Conservation (phyloP, 2,329 filamentous ascomycete species). For the Fusarium falciforme region DNA sequence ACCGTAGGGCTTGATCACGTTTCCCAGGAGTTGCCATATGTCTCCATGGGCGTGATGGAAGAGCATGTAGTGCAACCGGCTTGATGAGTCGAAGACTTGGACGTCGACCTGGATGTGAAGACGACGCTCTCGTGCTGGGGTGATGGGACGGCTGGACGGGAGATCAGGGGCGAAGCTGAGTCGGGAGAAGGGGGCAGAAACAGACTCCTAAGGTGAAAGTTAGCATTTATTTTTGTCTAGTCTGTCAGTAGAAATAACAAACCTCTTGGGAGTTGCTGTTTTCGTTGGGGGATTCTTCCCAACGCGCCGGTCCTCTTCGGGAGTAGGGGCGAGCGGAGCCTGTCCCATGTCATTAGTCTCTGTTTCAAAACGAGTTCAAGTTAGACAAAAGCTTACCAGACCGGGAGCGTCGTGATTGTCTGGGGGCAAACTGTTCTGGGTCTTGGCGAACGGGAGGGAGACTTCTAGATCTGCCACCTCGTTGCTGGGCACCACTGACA, state of each 20-base stretch:
- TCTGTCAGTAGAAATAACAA: neutral
- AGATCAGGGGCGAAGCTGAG: neutral
- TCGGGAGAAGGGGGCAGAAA: neutral
- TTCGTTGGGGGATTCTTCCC: neutral
- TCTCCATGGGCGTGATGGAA: constrained; percentile 82
- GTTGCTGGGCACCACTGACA: neutral
- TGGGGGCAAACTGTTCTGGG: neutral
- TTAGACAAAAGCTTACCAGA: constrained; percentile 5
- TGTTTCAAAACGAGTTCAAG: neutral
- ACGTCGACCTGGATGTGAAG: constrained; percentile 77
- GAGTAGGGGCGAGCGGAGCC: constrained; percentile 18
- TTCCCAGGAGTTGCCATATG: constrained; percentile 72
- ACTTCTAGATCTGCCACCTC: constrained; percentile 1
- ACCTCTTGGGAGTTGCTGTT: neutral
- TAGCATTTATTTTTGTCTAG: neutral
- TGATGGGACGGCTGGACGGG: neutral
- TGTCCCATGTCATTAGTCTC: neutral
- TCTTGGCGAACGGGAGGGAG: neutral
- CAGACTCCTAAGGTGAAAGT: neutral
- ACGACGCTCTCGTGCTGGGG: neutral
- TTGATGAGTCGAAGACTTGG: constrained; percentile 59
- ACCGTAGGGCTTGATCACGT: constrained; percentile 71
- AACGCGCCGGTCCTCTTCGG: neutral
- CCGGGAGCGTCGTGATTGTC: neutral
- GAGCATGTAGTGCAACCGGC: constrained; percentile 68